Base-by-base conservation (phyloP, 2,329 filamentous ascomycete genomes). In the Alternaria arbusti region DNA sequence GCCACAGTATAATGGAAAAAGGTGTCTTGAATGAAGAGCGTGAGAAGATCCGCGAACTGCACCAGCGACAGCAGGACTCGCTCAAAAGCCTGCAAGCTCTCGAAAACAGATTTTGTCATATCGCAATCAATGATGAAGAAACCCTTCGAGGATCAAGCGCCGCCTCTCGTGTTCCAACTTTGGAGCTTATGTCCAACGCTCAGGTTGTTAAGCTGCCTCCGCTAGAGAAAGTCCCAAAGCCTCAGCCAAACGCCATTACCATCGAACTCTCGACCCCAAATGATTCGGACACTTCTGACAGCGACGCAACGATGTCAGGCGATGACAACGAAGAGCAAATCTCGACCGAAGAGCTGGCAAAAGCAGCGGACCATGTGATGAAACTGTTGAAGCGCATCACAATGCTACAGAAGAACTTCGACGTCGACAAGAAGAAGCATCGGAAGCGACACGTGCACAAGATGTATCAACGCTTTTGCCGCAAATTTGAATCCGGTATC, bases 21-120 rank as follows among this genome's bases (percentile, higher is more conserved):
- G 60, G 40, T 17, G 52, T 45, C 10, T 61, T 75, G 4, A 64
- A 69, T n/a, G 44, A 69, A 54, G 71, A 74, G 51, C 66, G 68
- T 20, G 63, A 75, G 26, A 73, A 67, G 30, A 73, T 76, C n/a
- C 69, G 73, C 4, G 67, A 70, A 23, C 56, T 76, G 5, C 70
- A 77, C 57, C 66, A 71, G 32, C 69, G 65, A 11, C 71, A 75
- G 44, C 73, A 77, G 62, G 64, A 74, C 15, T 74, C 74, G 0
- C 55, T 73, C 2, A 68, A 63, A 47, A 67, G 60, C 36, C 51
- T 75, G 3, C 63, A 67, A 56, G 63, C 67, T 13, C 56, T 76
- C 3, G 74, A 75, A 30, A 65, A 40, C 11, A 73, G 67, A 47
- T 59, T 76, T 5, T 58, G 60, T 40, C 60, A 67, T 12, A 40